Evolutionary conservation across 371 early-diverging fungal genomes (phyloP).

Genomic region (Fennellomyces sp.): DNA sequence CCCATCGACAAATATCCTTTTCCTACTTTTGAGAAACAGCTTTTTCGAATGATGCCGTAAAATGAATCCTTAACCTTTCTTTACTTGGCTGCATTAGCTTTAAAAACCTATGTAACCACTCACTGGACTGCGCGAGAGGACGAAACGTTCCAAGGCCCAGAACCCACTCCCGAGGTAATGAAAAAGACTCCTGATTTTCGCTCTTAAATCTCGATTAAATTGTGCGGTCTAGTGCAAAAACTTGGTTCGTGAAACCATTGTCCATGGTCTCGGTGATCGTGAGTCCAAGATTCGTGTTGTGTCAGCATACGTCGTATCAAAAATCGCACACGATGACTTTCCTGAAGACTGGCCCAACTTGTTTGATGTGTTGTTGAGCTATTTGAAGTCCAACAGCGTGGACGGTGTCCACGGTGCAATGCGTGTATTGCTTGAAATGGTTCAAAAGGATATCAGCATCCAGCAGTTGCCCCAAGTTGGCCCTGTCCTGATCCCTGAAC

Average conservation of each 20-base stretch:
- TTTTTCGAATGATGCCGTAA: not conserved
- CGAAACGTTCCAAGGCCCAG: conserved; percentile 62
- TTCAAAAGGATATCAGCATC: conserved; percentile 84
- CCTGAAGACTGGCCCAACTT: conserved; percentile 96
- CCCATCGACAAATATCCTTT: conserved; percentile 82
- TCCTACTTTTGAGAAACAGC: not conserved
- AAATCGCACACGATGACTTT: conserved; percentile 91
- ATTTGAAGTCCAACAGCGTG: conserved; percentile 67
- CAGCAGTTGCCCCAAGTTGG: conserved; percentile 82
- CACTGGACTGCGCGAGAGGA: conserved; percentile 77
- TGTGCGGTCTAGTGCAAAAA: conserved; percentile 46
- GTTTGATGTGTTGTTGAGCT: conserved; percentile 73
- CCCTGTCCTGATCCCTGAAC: conserved; percentile 81
- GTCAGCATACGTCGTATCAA: conserved; percentile 82
- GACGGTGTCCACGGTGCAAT: conserved; percentile 87
- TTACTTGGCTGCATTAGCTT: conserved; percentile 75
- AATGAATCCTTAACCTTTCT: conserved; percentile 32
- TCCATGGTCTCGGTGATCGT: conserved; percentile 60
- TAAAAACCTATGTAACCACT: conserved; percentile 77
- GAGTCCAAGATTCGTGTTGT: conserved; percentile 67
- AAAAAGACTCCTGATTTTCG: too few species aligned
- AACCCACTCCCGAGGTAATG: conserved; percentile 59
- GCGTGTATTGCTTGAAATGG: conserved; percentile 86
- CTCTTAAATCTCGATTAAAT: not conserved
- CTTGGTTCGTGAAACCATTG: conserved; percentile 52